Base-by-base conservation (phyloP, 306 rosid genomes). In the Cucumis hystrix region DNA sequence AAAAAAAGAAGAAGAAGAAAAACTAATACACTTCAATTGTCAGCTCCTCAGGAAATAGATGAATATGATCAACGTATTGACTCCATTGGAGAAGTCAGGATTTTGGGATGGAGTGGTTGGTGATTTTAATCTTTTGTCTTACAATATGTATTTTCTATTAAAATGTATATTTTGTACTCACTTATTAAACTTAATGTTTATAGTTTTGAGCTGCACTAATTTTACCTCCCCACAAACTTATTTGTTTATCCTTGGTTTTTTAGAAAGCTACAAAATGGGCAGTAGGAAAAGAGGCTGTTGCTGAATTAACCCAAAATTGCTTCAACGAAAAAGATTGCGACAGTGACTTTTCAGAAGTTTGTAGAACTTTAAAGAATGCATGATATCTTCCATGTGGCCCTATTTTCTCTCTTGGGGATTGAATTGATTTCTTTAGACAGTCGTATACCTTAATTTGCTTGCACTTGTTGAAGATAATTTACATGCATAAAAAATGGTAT, bases 91-190 rank as follows among this genome's bases (percentile, higher is more conserved):
- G 86, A 96, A 96, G 83, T 87, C 96, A 39, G 97, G 99, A 80
- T 92, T 96, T 84, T 96, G 99, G 99, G 99, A 92, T 12, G 89
- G 98, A 89, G 98, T 92, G 98, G 99, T 96, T 47, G 84, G 99
- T 87, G 64, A 74, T 81, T 78, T 85, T 51, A 75, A 57, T 40
- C 82, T 37, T 49, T 79, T 82, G 58, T 20, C 18, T 52, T 60
- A 17, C 47, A 75, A 49, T 61, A 74, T 78, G 76, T 6, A 6
- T 52, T 16, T 52, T 15, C 57, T 52, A 14, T 51, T 51, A 14
- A 15, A 51, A 45, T 72, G 18, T 15, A 20, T 54, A 21, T 66
- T 23, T 30, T 66, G 77, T 41, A 66, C 58, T 56, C 20, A n/a
- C 25, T 13, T 63, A 3, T 14, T 49, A 64, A 39, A 35, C 40